phyloP scores from a whole-genome alignment of 805 yeast genomes.

The Wickerhamiella sorbophila region DNA sequence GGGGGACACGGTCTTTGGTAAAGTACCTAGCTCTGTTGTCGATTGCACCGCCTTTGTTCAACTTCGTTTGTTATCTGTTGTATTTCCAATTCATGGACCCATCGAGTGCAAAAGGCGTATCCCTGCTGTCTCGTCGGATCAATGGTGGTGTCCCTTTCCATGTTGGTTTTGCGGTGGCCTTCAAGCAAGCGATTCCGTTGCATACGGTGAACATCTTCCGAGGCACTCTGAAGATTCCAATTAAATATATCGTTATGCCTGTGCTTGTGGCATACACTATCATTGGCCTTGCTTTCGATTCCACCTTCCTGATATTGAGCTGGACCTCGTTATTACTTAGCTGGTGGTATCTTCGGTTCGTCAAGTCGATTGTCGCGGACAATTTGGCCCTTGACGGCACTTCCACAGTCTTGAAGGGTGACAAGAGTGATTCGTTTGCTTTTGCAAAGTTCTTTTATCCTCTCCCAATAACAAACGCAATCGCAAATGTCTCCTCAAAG shows the following conservation, averaged over 20 bases:
- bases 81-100: neutral
- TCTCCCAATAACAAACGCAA: conserved; percentile 2
- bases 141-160: conserved; percentile 39
- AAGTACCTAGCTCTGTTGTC: conserved; percentile 37
- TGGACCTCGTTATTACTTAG: conserved; percentile 41
- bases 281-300: neutral
- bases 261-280: conserved; percentile 12
- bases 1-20: conserved; percentile 34
- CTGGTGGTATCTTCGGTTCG: conserved; percentile 67
- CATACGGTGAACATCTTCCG: conserved; percentile 36
- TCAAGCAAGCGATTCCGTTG: conserved; percentile 49
- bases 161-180: conserved; percentile 43
- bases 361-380: conserved; percentile 29
- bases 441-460: conserved; percentile 55
- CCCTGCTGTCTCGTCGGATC: conserved; percentile 14
- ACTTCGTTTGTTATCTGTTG: conserved; percentile 20
- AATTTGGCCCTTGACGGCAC: conserved; percentile 4
- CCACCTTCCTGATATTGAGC: conserved; percentile 13
- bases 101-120: neutral
- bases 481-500: neutral
- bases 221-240: conserved; percentile 28
- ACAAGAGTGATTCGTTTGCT: conserved; percentile 78
- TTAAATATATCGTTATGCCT: conserved; percentile 19
- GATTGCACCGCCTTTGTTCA: conserved; percentile 22
- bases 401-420: conserved; percentile 38